Evolutionary conservation across 768 basidiomycete genomes (phyloP).

Genomic region (Suillus bovinus): DNA sequence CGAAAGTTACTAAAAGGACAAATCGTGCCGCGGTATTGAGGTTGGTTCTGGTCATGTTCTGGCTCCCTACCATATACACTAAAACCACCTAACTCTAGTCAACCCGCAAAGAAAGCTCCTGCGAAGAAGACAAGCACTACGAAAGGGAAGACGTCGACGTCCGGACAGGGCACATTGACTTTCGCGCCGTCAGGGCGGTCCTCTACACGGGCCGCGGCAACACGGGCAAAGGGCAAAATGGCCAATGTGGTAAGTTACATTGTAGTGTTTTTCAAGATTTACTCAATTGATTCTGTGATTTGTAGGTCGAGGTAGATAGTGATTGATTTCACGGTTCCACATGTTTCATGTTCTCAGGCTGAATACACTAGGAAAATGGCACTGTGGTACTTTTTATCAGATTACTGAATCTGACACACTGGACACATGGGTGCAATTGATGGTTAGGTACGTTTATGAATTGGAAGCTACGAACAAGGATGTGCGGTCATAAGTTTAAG

Average conservation of each 20-base stretch:
- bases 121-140: constrained; percentile 45
- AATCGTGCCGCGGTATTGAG: constrained; percentile 66
- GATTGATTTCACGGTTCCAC: constrained; percentile 18
- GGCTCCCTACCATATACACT: constrained; percentile 22
- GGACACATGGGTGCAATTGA: neutral
- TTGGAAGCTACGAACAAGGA: neutral
- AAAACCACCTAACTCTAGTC: constrained; percentile 23
- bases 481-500: neutral
- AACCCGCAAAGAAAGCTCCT: constrained; percentile 52
- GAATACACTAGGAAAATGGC: neutral
- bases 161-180: constrained; percentile 55
- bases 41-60: constrained; percentile 37
- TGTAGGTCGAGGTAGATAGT: constrained; percentile 27
- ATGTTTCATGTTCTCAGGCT: neutral
- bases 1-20: constrained; percentile 54
- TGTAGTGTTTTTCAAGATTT: neutral
- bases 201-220: constrained; percentile 67
- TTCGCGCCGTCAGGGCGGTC: constrained; percentile 61
- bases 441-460: neutral
- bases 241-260: constrained; percentile 40
- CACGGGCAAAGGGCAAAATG: constrained; percentile 64
- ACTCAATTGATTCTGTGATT: neutral
- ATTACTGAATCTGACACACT: neutral
- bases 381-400: neutral
- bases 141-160: constrained; percentile 25